Evolutionary conservation across 2,329 filamentous ascomycete genomes (phyloP), one percentile per base, ranked within the genome.

Genomic region (Ophiostoma pallidulum): DNA sequence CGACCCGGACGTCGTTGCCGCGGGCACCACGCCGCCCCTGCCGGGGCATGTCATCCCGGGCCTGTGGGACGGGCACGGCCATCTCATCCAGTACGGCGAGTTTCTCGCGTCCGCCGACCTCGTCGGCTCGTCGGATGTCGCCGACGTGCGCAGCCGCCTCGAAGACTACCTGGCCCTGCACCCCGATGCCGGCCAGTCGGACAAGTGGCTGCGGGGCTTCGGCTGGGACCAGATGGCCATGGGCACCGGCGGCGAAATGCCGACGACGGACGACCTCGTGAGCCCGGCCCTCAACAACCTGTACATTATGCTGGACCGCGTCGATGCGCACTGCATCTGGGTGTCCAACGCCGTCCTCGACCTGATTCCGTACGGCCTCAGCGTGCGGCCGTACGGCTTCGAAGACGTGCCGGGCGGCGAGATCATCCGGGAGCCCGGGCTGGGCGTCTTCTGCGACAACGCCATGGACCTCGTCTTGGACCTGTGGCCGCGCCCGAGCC

Each of bases 381-480:
- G n/a, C n/a, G n/a, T n/a, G n/a, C n/a, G n/a, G 6, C 74, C 80
- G 0, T 56, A 64, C 1, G 66, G 73, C 8, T 53, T 74, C 22
- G 66, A 71, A 2, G 70, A 75, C 45, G 60, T 80, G 2, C 77
- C 79, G 1, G 82, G 81, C 10, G 82, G 82, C 2, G 78, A 84
- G 50, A 73, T 84, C 10, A 61, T 82, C 13, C 69, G 72, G 26
- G 64, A 76, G 4, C 80, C 81, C 0, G 78, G 78, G 0, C 69
- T 73, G 56, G 82, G 82, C 36, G 80, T 86, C 9, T 85, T 86
- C 55, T 86, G 82, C 58, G 82, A 86, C 61, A 85, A 85, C 57
- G 81, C 82, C 20, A 84, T 85, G 74, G 77, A 81, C 37, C 61
- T 81, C 43, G 70, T 84, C 31, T 66, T 70, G 48, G 63, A 67